A percentile compares a stretch with the other conserved stretches of the same genome.
Conservation (phyloP, 805 yeast genomes). For the Clavispora santaluciae region DNA sequence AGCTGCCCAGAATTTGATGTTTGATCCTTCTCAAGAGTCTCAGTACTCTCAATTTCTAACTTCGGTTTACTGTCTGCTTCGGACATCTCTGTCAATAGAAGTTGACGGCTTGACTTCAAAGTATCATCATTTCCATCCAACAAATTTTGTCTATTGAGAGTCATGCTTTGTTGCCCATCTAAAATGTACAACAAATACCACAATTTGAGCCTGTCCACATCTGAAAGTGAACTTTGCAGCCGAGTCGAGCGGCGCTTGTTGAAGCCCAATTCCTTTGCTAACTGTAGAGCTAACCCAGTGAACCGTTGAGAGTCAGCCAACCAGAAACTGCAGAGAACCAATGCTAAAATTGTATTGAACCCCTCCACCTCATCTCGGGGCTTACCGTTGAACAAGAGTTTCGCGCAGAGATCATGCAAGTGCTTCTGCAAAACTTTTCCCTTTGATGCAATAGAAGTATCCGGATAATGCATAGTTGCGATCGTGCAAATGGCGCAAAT, state of each 20-base stretch:
- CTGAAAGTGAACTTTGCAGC: conserved; percentile 4
- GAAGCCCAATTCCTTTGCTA: conserved; percentile 52
- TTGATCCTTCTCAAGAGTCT: background rate
- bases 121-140: conserved; percentile 45
- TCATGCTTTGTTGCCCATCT: conserved; percentile 66
- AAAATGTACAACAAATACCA: conserved; percentile 64
- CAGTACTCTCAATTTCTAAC: background rate
- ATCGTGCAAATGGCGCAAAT: conserved; percentile 58
- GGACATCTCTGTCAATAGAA: conserved; percentile 22
- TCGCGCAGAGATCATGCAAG: conserved; percentile 31
- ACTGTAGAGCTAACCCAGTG: conserved; percentile 62
- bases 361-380: conserved; percentile 45
- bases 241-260: conserved; percentile 21
- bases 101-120: conserved; percentile 36
- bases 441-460: conserved; percentile 23
- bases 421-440: conserved; percentile 25
- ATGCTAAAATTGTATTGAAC: conserved; percentile 57
- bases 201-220: conserved; percentile 45
- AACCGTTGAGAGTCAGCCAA: conserved; percentile 59
- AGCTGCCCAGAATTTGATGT: background rate
- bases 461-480: conserved; percentile 57
- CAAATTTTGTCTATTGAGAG: conserved; percentile 53
- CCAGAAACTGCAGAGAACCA: conserved; percentile 67
- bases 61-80: background rate
- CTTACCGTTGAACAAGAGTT: conserved; percentile 30